Evolutionary conservation across 208 protist species (phyloP), one percentile per base, ranked within the genome.

Genomic region (Trypanosoma brucei): DNA sequence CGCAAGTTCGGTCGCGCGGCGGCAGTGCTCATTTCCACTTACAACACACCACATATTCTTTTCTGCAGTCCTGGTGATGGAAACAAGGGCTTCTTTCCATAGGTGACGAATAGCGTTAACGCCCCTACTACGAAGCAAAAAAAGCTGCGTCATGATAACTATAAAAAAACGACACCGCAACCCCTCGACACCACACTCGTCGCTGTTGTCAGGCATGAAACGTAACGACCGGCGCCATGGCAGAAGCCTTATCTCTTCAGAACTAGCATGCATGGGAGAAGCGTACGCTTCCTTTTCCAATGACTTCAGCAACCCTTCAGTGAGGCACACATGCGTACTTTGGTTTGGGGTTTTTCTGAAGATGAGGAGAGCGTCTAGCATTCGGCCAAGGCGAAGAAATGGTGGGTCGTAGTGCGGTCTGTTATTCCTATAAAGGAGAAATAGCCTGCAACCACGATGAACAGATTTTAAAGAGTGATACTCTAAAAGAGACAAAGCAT

Each of bases 311-410:
- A 59, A 48, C 34, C 62, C 35, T 7, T 22, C 45, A 3, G 48
- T 59, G 45, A 65, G 65, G 31, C 13, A 50, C 8, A 35, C 30
- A n/a, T 54, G 50, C 9, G 6, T 34, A n/a, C 50, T 31, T 8
- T 6, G 22, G 30, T 2, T 36, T 40, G 54, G 6, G n/a, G 4
- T 59, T 56, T 42, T 4, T 9, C 54, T 51, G 35, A 34, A 14
- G 13, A 74, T 44, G 36, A 63, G 33, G 7, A 55, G 35, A 45
- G 22, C 22, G 22, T 70, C 64, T 48, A 77, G 40, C n/a, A 55
- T 34, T 30, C 53, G 45, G 3, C 76, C 76, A 55, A 75, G 61
- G 1, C 39, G 46, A 1, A 81, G 30, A 66, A 81, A 81, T 2
- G 71, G 55, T 8, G 55, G 52, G 45, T 81, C 76, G 59, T 75